Conservation (phyloP, 108 stramenopile species). For the Nannochloropsis salina region DNA sequence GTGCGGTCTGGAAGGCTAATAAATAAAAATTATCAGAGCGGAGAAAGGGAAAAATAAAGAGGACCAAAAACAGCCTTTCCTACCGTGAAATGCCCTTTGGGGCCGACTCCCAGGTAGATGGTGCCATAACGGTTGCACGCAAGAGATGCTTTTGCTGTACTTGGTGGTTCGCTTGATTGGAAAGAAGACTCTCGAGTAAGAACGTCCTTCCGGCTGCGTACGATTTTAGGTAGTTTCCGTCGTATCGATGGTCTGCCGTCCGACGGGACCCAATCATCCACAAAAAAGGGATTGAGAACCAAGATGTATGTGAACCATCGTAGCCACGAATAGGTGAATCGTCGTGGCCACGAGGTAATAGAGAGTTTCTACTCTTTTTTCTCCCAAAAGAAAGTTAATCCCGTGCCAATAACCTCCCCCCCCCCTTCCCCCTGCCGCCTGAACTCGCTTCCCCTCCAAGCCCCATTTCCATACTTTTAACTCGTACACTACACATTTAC, state of each 20-base stretch:
- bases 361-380: not conserved
- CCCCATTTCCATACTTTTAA: not conserved
- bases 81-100: not conserved
- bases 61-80: not conserved
- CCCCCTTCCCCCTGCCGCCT: not conserved
- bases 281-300: not conserved
- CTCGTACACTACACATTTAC: not conserved
- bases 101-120: not conserved
- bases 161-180: no score
- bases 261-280: not conserved
- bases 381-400: not conserved
- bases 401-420: not conserved
- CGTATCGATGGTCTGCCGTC: not conserved
- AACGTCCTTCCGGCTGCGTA: no score
- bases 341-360: no score
- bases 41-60: not conserved
- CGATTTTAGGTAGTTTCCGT: no score
- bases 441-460: not conserved
- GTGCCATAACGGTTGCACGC: no score
- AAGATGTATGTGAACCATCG: not conserved
- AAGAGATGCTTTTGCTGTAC: no score
- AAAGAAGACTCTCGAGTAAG: no score
- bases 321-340: no score
- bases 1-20: not conserved
- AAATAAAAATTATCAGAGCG: not conserved